Evolutionary conservation across 257 asterid species (phyloP).

Genomic region (Cruciata laevipes): DNA sequence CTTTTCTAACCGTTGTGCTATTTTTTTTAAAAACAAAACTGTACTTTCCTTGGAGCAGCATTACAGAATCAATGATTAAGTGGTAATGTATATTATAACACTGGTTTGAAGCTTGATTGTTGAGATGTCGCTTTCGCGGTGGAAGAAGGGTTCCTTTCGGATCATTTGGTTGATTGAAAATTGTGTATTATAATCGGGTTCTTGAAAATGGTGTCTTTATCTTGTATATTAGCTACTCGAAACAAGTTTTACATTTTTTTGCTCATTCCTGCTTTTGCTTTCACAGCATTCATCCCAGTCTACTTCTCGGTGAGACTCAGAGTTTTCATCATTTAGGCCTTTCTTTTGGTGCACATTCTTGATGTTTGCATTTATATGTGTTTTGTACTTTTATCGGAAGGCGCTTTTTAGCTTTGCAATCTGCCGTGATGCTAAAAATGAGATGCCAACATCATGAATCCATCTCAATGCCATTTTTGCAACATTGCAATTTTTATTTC

Average conservation of each 20-base stretch:
- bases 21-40: slow-evolving; percentile 14
- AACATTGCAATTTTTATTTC: slow-evolving; percentile 15
- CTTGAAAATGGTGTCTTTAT: slow-evolving; percentile 25
- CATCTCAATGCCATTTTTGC: slow-evolving; percentile 10
- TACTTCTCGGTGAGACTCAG: slow-evolving; percentile 23
- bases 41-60: slow-evolving; percentile 13
- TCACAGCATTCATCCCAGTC: slow-evolving; percentile 23
- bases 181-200: slow-evolving; percentile 17
- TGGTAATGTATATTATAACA: slow-evolving; percentile 10
- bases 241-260: slow-evolving; percentile 21
- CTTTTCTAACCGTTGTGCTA: slow-evolving; percentile 42
- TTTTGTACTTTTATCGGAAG: not conserved
- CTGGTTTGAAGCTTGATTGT: slow-evolving; percentile 23
- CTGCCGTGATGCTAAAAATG: too few species aligned
- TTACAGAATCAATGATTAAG: slow-evolving; percentile 5
- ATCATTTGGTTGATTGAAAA: slow-evolving; percentile 34
- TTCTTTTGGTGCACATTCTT: slow-evolving; percentile 8
- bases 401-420: not conserved
- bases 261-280: slow-evolving; percentile 21
- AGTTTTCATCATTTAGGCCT: slow-evolving; percentile 6
- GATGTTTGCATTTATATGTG: slow-evolving; percentile 5
- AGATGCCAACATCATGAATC: not conserved
- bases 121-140: slow-evolving; percentile 48
- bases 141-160: slow-evolving; percentile 45
- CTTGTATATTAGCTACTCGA: slow-evolving; percentile 20